Conservation (phyloP, 495 filamentous ascomycete genomes). For the Parathielavia hyrcaniae region DNA sequence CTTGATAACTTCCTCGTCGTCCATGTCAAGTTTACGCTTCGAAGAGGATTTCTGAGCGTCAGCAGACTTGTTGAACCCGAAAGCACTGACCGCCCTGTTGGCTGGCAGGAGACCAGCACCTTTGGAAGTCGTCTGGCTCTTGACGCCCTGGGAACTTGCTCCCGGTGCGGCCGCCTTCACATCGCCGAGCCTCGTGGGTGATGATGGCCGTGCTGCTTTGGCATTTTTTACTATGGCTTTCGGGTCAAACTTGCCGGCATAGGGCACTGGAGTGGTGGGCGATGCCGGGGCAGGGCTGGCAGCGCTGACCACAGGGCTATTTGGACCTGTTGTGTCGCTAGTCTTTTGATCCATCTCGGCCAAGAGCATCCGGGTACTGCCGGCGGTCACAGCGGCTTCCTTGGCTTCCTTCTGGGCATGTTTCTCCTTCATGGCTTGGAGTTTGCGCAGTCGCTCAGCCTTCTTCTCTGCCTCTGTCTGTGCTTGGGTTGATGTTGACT, state of each 20-base stretch:
- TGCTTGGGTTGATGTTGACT: conserved; percentile 48
- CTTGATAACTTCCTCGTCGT: conserved; percentile 76
- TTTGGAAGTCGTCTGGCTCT: conserved; percentile 5
- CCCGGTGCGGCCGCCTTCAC: conserved; percentile 25
- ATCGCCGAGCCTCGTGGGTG: conserved; percentile 35
- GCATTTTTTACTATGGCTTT: conserved; percentile 77
- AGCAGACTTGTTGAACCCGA: conserved; percentile 64
- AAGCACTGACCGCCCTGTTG: conserved; percentile 59
- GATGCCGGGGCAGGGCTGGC: conserved; percentile 50
- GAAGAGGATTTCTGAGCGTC: conserved; percentile 61
- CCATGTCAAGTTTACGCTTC: conserved; percentile 73
- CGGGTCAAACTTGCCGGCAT: conserved; percentile 80
- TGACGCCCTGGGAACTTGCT: conserved; percentile 28
- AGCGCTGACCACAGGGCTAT: conserved; percentile 48
- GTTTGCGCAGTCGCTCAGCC: conserved; percentile 71
- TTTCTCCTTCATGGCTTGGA: conserved; percentile 90
- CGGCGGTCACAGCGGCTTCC: conserved; percentile 59
- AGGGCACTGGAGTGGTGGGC: conserved; percentile 43
- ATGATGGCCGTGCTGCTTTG: conserved; percentile 46
- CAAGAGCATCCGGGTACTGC: conserved; percentile 59
- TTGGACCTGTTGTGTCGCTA: conserved; percentile 42
- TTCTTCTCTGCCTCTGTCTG: conserved; percentile 78
- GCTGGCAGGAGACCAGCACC: conserved; percentile 27
- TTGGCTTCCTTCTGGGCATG: conserved; percentile 74
- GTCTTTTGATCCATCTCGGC: conserved; percentile 72